These are phyloP conservation scores for Trichosporon sp. DNA, from an alignment of 1,284 basidiomycete genomes.

Conservation along the genomic window DNA sequence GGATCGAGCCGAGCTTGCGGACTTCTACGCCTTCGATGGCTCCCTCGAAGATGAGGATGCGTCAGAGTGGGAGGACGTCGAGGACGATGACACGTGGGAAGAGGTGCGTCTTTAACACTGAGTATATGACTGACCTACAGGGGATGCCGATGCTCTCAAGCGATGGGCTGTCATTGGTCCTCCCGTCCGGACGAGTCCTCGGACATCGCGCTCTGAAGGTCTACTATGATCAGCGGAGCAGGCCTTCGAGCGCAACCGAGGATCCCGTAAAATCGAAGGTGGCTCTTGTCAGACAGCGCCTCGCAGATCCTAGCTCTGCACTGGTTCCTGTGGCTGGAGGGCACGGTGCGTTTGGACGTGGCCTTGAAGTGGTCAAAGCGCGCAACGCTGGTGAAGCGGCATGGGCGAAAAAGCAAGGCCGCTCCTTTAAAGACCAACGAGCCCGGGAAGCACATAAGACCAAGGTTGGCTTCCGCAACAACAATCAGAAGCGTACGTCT, in stretches of 20 bases:
- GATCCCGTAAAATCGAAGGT: slow-evolving; percentile 41
- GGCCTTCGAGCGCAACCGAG: slow-evolving; percentile 46
- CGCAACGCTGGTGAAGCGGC: slow-evolving; percentile 88
- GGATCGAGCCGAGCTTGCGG: slow-evolving; percentile 80
- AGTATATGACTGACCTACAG: background rate
- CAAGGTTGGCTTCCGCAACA: slow-evolving; percentile 58
- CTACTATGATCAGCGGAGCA: slow-evolving; percentile 81
- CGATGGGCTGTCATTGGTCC: slow-evolving; percentile 74
- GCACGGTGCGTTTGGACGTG: slow-evolving; percentile 73
- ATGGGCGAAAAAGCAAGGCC: slow-evolving; percentile 82
- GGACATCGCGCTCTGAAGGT: slow-evolving; percentile 82
- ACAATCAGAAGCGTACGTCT: slow-evolving; percentile 69
- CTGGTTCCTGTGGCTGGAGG: slow-evolving; percentile 79
- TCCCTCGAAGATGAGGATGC: slow-evolving; percentile 67
- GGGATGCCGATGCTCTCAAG: slow-evolving; percentile 39
- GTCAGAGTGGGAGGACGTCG: slow-evolving; percentile 45
- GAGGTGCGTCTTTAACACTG: slow-evolving; percentile 28
- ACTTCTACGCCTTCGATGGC: slow-evolving; percentile 85
- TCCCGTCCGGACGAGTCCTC: slow-evolving; percentile 86
- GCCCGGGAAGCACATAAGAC: slow-evolving; percentile 79
- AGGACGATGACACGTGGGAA: slow-evolving; percentile 31
- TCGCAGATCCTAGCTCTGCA: slow-evolving; percentile 72
- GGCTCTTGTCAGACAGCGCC: slow-evolving; percentile 64
- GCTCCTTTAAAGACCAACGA: slow-evolving; percentile 76
- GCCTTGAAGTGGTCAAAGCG: slow-evolving; percentile 78